Percentiles rank a stretch among this genome's conserved stretches.
phyloP scores from a whole-genome alignment of 2,329 filamentous ascomycete genomes.

The Rhynchosporium agropyri region DNA sequence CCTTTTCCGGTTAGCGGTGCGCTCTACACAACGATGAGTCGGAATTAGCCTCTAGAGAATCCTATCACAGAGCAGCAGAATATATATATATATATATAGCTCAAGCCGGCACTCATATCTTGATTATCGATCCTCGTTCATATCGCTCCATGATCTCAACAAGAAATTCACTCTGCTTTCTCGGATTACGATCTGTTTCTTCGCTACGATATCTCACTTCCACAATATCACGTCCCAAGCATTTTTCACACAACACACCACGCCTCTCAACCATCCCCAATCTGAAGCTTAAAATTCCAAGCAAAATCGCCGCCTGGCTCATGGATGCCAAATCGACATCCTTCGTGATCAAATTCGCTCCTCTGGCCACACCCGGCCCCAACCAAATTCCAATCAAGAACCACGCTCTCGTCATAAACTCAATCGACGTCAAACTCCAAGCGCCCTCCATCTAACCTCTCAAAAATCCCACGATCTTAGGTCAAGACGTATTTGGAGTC shows the following conservation, averaged over 20 bases:
- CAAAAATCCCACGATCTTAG: neutral
- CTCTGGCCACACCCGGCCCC: constrained; percentile 43
- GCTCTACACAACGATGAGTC: neutral
- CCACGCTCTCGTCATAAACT: constrained; percentile 46
- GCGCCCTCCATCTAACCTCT: neutral
- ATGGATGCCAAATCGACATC: constrained; percentile 39
- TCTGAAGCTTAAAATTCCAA: constrained; percentile 8
- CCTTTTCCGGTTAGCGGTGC: constrained; percentile 4
- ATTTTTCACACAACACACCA: neutral
- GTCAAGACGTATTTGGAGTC: neutral
- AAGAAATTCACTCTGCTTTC: neutral
- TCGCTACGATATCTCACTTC: neutral
- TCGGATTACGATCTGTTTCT: too few relatives aligned
- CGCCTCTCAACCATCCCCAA: neutral
- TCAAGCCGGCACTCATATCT: neutral
- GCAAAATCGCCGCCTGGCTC: constrained; percentile 24
- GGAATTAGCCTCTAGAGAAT: neutral
- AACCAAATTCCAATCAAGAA: constrained; percentile 46
- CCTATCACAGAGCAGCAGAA: too few relatives aligned
- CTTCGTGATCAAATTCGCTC: constrained; percentile 42
- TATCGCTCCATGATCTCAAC: neutral
- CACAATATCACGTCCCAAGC: neutral
- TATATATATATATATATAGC: neutral
- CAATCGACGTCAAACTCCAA: constrained; percentile 42
- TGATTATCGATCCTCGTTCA: neutral